Conservation (phyloP, 2,329 filamentous ascomycete genomes). For the Aspergillus cejpii region DNA sequence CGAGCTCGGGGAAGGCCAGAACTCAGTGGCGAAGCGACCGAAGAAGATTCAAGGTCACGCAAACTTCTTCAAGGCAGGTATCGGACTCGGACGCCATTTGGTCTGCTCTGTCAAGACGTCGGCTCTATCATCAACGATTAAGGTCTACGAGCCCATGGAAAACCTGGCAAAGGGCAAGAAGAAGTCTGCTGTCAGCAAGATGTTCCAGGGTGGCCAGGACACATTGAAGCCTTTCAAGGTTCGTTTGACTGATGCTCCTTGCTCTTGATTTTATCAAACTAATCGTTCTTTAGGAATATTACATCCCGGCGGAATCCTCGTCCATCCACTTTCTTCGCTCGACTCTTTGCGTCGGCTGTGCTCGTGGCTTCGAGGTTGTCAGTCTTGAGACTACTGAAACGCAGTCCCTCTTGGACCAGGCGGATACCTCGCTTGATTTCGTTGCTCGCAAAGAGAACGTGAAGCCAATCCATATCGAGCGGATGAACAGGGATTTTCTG, state of each 20-base stretch:
- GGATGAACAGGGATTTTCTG: constrained; percentile 92
- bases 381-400: constrained; percentile 96
- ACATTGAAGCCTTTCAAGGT: constrained; percentile 90
- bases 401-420: constrained; percentile 91
- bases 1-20: constrained; percentile 68
- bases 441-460: constrained; percentile 89
- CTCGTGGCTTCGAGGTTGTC: constrained; percentile 93
- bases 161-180: constrained; percentile 89
- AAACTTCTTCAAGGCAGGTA: constrained; percentile 97
- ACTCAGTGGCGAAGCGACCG: constrained; percentile 70
- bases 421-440: constrained; percentile 95
- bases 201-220: constrained; percentile 90
- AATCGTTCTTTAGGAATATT: constrained; percentile 64
- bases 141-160: constrained; percentile 98
- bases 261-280: constrained; percentile 1
- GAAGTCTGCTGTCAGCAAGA: constrained; percentile 89
- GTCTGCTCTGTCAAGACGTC: constrained; percentile 96
- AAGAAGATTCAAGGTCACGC: constrained; percentile 97
- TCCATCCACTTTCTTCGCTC: constrained; percentile 96
- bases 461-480: constrained; percentile 93
- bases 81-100: constrained; percentile 86
- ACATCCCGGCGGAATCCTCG: constrained; percentile 96
- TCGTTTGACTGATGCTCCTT: constrained; percentile 14
- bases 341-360: constrained; percentile 92
- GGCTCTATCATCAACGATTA: constrained; percentile 89